Percentiles rank a stretch among this genome's conserved stretches.
Evolutionary conservation across 805 yeast species (phyloP).

Genomic region (Diddensiella santjacobensis): DNA sequence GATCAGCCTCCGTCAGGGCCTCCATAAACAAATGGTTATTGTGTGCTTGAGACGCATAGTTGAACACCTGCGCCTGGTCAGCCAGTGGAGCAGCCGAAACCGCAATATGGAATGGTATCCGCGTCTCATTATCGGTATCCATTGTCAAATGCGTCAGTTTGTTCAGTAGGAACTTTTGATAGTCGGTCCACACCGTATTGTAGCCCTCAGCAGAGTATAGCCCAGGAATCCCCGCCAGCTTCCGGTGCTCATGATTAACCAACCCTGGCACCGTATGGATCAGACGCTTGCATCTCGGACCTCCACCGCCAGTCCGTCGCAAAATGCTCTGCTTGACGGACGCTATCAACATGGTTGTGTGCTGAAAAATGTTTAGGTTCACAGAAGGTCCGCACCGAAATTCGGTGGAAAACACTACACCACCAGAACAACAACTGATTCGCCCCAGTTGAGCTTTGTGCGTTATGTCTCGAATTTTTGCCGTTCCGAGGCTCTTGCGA

Average conservation of each 20-base stretch:
- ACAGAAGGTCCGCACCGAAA: too few species aligned
- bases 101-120: constrained; percentile 65
- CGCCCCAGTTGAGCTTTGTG: too few species aligned
- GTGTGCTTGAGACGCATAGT: constrained; percentile 85
- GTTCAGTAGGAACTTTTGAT: constrained; percentile 56
- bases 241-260: constrained; percentile 38
- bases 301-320: not conserved
- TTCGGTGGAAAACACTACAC: too few species aligned
- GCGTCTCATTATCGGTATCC: constrained; percentile 77
- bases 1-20: constrained; percentile 41
- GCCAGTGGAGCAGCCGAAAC: constrained; percentile 61
- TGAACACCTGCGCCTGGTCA: constrained; percentile 67
- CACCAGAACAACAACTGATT: too few species aligned
- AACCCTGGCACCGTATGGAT: constrained; percentile 66
- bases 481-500: too few species aligned
- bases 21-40: constrained; percentile 87
- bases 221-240: constrained; percentile 54
- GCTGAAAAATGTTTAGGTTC: too few species aligned
- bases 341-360: too few species aligned
- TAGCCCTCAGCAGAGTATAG: constrained; percentile 64
- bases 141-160: constrained; percentile 60
- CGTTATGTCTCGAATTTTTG: too few species aligned
- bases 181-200: constrained; percentile 72
- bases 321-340: not conserved
- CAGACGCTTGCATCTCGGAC: constrained; percentile 21